Evolutionary conservation across 2,329 filamentous ascomycete species (phyloP).

Genomic region (Colletotrichum musicola): DNA sequence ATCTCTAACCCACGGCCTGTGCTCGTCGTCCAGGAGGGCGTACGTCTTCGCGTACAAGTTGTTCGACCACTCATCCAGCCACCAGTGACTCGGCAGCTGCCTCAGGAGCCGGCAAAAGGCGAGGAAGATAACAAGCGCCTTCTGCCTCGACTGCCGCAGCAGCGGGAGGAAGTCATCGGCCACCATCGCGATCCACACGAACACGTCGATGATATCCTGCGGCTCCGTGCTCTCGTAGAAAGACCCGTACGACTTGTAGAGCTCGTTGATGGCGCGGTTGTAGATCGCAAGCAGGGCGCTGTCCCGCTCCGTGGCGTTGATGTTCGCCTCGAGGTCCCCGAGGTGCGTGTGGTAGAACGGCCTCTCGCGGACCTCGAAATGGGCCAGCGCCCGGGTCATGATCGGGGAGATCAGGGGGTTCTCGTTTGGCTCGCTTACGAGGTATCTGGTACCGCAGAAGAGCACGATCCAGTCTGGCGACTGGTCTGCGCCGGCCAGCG

Average conservation of each 20-base stretch:
- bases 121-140: conserved; percentile 50
- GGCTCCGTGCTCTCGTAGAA: conserved; percentile 38
- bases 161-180: conserved; percentile 52
- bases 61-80: conserved; percentile 51
- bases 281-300: conserved; percentile 44
- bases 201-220: conserved; percentile 53
- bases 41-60: conserved; percentile 50
- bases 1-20: conserved; percentile 49
- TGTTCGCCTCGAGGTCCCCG: conserved; percentile 42
- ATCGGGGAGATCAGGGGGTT: conserved; percentile 36
- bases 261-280: conserved; percentile 47
- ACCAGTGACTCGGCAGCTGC: conserved; percentile 50
- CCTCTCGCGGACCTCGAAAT: conserved; percentile 31
- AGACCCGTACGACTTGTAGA: conserved; percentile 49
- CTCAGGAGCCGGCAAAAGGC: conserved; percentile 50
- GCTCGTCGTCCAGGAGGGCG: conserved; percentile 50
- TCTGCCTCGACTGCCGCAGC: conserved; percentile 45
- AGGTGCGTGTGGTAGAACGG: conserved; percentile 41
- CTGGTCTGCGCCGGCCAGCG: conserved; percentile 20
- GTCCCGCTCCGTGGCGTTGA: conserved; percentile 34
- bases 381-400: conserved; percentile 26
- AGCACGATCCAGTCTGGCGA: conserved; percentile 42
- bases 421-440: conserved; percentile 24
- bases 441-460: conserved; percentile 35
- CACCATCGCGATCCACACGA: conserved; percentile 54